phyloP scores from a whole-genome alignment of 1,139 yeast species.

The Tardiomyces blankii region DNA sequence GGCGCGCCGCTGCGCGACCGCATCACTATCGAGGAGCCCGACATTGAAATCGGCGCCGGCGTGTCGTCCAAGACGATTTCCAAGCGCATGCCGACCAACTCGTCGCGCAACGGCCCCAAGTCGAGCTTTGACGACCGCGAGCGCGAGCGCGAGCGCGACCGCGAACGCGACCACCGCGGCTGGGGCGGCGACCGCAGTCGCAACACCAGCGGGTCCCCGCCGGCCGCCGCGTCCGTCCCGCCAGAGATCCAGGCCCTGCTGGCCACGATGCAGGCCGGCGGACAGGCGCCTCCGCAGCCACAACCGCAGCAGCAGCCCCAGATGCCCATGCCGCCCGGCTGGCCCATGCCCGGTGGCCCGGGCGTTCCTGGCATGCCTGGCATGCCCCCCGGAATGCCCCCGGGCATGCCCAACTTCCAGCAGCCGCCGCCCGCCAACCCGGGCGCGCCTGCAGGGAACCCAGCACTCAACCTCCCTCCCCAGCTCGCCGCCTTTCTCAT shows the following conservation, averaged over 20 bases:
- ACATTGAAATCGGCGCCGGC: constrained; percentile 91
- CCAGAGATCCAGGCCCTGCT: not conserved
- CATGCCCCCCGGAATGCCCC: constrained; percentile 7
- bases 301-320: not conserved
- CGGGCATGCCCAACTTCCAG: not conserved
- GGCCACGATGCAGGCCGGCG: not conserved
- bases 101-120: not conserved
- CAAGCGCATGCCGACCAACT: constrained; percentile 3
- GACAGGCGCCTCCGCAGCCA: not conserved
- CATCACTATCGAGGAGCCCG: constrained; percentile 90
- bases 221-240: not conserved
- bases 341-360: not conserved
- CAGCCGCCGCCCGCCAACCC: not conserved
- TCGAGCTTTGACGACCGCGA: not conserved
- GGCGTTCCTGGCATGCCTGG: constrained; percentile 7
- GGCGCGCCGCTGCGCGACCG: constrained; percentile 79
- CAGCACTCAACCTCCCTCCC: not conserved
- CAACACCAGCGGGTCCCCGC: not conserved
- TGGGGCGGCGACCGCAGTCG: not conserved
- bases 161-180: not conserved
- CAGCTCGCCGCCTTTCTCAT: not conserved
- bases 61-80: constrained; percentile 89
- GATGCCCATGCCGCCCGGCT: not conserved
- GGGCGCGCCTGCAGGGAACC: not conserved
- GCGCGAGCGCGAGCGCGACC: not conserved